phyloP scores from a whole-genome alignment of 108 stramenopile genomes.

The Cylindrotheca fusiformis region DNA sequence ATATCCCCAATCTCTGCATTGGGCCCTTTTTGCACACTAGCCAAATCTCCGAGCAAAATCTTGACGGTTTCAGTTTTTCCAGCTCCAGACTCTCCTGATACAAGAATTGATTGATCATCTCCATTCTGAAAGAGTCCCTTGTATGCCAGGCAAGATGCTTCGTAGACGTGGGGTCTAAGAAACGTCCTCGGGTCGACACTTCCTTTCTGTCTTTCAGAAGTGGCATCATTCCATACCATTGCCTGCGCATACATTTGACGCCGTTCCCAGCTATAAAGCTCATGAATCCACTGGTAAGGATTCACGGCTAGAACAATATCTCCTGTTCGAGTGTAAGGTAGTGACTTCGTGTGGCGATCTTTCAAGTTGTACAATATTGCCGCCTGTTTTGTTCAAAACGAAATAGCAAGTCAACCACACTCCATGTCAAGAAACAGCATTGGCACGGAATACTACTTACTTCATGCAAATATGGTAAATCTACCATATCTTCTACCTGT shows the following conservation, averaged over 20 bases:
- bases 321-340: slow-evolving; percentile 93
- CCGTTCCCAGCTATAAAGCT: slow-evolving; percentile 60
- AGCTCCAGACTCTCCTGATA: slow-evolving; percentile 88
- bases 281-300: slow-evolving; percentile 70
- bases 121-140: slow-evolving; percentile 62
- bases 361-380: slow-evolving; percentile 92
- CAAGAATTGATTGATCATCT: slow-evolving; percentile 79
- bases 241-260: slow-evolving; percentile 59
- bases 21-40: slow-evolving; percentile 55
- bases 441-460: slow-evolving; percentile 16
- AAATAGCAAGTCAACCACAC: slow-evolving; percentile 1
- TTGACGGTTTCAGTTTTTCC: slow-evolving; percentile 95
- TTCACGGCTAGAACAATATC: slow-evolving; percentile 88
- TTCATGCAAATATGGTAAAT: slow-evolving; percentile 90
- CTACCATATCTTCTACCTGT: slow-evolving; percentile 81
- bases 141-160: slow-evolving; percentile 78
- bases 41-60: slow-evolving; percentile 86
- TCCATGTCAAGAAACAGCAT: background rate
- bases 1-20: slow-evolving; percentile 15
- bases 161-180: slow-evolving; percentile 80
- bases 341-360: slow-evolving; percentile 61
- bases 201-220: background rate
- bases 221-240: slow-evolving; percentile 68
- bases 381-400: slow-evolving; percentile 35
- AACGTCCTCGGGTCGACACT: slow-evolving; percentile 48